Evolutionary conservation across 495 filamentous ascomycete species (phyloP).

Genomic region (Penicillium arizonense): DNA sequence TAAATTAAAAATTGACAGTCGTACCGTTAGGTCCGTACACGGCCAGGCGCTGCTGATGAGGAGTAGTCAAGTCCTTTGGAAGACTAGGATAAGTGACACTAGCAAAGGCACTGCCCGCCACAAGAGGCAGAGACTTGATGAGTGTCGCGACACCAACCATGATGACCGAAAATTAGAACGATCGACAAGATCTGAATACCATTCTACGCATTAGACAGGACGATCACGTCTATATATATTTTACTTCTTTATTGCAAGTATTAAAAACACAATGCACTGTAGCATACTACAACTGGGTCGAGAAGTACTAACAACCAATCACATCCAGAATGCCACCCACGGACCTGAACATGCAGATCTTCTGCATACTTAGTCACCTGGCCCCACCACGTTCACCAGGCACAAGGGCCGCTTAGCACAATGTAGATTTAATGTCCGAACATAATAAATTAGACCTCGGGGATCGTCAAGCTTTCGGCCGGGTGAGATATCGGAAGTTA

Average conservation of each 20-base stretch:
- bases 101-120: constrained; percentile 40
- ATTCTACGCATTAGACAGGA: background rate
- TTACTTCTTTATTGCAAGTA: background rate
- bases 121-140: constrained; percentile 32
- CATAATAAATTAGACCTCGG: background rate
- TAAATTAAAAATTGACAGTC: constrained; percentile 1
- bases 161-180: background rate
- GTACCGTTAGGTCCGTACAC: constrained; percentile 55
- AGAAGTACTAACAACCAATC: background rate
- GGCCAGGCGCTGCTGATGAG: constrained; percentile 55
- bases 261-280: background rate
- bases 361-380: background rate
- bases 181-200: background rate
- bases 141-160: constrained; percentile 17
- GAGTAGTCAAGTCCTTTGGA: constrained; percentile 55
- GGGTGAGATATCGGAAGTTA: background rate
- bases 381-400: background rate
- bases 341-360: background rate
- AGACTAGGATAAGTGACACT: constrained; percentile 48
- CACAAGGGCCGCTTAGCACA: background rate
- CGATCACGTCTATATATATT: background rate
- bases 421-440: background rate
- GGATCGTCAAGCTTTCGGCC: background rate
- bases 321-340: background rate
- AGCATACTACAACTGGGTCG: too few species aligned